These are phyloP conservation scores for Singerocomus inundabilis DNA, from an alignment of 1,284 basidiomycete species.

Conservation along the genomic window DNA sequence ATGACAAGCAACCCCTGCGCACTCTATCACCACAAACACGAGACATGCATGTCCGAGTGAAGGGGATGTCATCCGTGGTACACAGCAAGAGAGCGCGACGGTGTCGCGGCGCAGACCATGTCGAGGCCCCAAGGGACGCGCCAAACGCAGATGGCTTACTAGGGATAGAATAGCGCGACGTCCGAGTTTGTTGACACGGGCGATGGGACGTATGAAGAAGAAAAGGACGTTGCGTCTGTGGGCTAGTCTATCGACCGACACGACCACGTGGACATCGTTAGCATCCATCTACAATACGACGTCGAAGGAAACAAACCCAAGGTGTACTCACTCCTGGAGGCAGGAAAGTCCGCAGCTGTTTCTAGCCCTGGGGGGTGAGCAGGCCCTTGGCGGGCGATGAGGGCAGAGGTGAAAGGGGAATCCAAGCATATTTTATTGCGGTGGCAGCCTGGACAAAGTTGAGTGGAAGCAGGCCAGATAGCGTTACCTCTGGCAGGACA, in stretches of 20 bases:
- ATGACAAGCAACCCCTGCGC: too few species aligned
- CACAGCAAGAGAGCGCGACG: slow-evolving; percentile 35
- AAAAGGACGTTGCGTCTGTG: slow-evolving; percentile 56
- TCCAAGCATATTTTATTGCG: too few species aligned
- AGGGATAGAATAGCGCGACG: slow-evolving; percentile 40
- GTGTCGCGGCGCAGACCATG: slow-evolving; percentile 40
- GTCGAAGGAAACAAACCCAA: too few species aligned
- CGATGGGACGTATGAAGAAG: too few species aligned
- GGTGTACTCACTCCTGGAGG: too few species aligned
- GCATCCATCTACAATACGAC: background rate
- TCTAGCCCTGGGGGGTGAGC: slow-evolving; percentile 38
- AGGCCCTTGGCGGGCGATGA: slow-evolving; percentile 39
- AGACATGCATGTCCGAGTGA: too few species aligned
- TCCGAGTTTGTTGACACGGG: slow-evolving; percentile 51
- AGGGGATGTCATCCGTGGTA: too few species aligned
- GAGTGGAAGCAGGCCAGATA: too few species aligned
- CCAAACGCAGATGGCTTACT: slow-evolving; percentile 41
- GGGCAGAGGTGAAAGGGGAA: too few species aligned
- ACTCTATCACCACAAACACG: too few species aligned
- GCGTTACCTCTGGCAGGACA: too few species aligned
- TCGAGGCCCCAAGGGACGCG: slow-evolving; percentile 33
- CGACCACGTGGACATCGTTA: background rate
- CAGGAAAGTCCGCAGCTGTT: slow-evolving; percentile 32
- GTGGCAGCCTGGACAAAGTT: too few species aligned
- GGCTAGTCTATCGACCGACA: slow-evolving; percentile 44